phyloP scores from a whole-genome alignment of 2,329 filamentous ascomycete species.

The Thermomyces lanuginosus region DNA sequence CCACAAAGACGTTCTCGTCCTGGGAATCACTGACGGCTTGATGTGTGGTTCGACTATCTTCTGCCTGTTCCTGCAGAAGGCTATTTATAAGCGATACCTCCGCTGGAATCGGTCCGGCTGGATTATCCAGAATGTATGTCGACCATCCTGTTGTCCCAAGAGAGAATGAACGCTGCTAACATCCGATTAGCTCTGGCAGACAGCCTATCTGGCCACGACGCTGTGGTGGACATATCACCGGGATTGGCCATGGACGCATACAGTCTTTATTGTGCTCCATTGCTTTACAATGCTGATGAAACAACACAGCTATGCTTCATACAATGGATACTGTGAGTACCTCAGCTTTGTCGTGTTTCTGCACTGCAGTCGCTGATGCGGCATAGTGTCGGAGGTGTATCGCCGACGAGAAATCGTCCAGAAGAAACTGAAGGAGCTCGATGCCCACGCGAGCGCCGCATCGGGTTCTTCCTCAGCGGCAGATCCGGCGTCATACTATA shows the following conservation, averaged over 20 bases:
- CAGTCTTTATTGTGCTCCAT: slow-evolving; percentile 64
- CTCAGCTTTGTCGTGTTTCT: background rate
- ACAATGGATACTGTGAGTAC: slow-evolving; percentile 49
- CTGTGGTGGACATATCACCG: slow-evolving; percentile 51
- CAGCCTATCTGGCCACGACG: slow-evolving; percentile 43
- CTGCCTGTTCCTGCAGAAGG: slow-evolving; percentile 48
- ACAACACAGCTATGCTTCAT: slow-evolving; percentile 63
- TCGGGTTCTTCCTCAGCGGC: no score
- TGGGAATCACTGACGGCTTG: slow-evolving; percentile 47
- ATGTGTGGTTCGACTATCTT: slow-evolving; percentile 53
- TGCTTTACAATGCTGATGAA: slow-evolving; percentile 68
- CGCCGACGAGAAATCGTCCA: slow-evolving; percentile 33
- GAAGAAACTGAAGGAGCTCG: no score
- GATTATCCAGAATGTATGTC: slow-evolving; percentile 51
- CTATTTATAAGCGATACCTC: slow-evolving; percentile 42
- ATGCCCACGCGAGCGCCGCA: no score
- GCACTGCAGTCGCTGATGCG: slow-evolving; percentile 2
- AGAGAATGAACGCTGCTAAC: no score
- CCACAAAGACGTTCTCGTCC: slow-evolving; percentile 34
- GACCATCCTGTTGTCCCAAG: background rate
- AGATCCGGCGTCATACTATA: no score
- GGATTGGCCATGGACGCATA: slow-evolving; percentile 72
- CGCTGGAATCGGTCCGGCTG: slow-evolving; percentile 54
- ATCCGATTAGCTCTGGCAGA: slow-evolving; percentile 46
- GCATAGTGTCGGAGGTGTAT: slow-evolving; percentile 40